Percentiles rank a stretch among this genome's conserved stretches.
Conservation (phyloP, 1,139 yeast species). For the Kodamaea arcana region DNA sequence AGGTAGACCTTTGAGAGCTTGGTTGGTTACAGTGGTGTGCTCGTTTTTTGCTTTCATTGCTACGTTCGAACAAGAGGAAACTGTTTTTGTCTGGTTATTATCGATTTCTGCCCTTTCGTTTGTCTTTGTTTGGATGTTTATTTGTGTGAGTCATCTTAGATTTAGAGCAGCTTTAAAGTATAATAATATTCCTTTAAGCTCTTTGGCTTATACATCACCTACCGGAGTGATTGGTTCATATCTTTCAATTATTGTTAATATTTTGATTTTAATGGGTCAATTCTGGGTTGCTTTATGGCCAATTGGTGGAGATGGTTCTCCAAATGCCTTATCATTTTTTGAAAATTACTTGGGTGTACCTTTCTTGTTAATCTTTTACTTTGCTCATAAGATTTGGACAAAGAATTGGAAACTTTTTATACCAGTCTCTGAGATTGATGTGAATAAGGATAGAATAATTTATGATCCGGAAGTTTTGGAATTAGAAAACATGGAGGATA, state of each 20-base stretch:
- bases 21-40: constrained; percentile 17
- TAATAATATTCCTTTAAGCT: constrained; percentile 16
- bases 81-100: constrained; percentile 24
- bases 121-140: constrained; percentile 21
- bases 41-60: constrained; percentile 23
- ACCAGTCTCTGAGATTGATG: constrained; percentile 18
- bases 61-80: constrained; percentile 19
- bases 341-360: constrained; percentile 23
- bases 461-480: constrained; percentile 24
- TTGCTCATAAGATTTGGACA: constrained; percentile 22
- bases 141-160: constrained; percentile 21
- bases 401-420: constrained; percentile 20
- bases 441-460: constrained; percentile 17
- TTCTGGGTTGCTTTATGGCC: constrained; percentile 27
- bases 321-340: constrained; percentile 21
- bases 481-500: constrained; percentile 21
- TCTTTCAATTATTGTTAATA: constrained; percentile 18
- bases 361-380: constrained; percentile 18
- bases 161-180: constrained; percentile 22
- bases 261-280: constrained; percentile 18
- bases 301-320: constrained; percentile 16
- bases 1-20: constrained; percentile 23
- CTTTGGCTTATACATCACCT: constrained; percentile 21
- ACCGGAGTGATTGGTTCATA: constrained; percentile 23
- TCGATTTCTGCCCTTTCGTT: constrained; percentile 24